These are phyloP conservation scores for Sabuloglossum arenarium DNA, from an alignment of 495 filamentous ascomycete species.

Conservation along the genomic window DNA sequence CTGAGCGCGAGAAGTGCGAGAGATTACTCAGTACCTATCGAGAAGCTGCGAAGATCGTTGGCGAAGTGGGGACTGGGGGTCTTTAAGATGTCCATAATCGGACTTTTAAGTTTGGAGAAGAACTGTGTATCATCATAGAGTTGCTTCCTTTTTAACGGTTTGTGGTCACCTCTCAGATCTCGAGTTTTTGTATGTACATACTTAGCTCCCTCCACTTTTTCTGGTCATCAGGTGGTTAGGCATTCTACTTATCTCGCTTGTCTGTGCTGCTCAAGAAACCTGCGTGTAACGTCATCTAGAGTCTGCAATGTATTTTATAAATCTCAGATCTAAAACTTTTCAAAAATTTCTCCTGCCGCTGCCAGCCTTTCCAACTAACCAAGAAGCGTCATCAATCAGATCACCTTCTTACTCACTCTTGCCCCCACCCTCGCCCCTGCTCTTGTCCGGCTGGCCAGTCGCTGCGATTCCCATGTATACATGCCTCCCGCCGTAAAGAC, in stretches of 20 bases:
- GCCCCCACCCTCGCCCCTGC: neutral
- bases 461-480: constrained; percentile 52
- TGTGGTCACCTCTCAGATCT: neutral
- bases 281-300: too few relatives aligned
- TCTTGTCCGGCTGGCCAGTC: neutral
- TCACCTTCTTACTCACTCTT: neutral
- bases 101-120: neutral
- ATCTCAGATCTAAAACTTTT: neutral
- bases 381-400: neutral
- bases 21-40: constrained; percentile 82
- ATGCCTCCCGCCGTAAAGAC: constrained; percentile 77
- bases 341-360: neutral
- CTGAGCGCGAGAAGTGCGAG: constrained; percentile 95
- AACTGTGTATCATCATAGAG: neutral
- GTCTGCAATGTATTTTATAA: neutral
- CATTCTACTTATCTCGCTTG: too few relatives aligned
- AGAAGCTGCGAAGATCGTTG: constrained; percentile 92
- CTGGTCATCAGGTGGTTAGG: too few relatives aligned
- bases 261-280: too few relatives aligned
- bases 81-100: neutral
- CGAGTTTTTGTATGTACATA: neutral
- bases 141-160: neutral
- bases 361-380: neutral
- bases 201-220: neutral
- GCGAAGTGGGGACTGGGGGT: constrained; percentile 38